phyloP scores from a whole-genome alignment of 805 yeast genomes.

The Myxozyma melibiosi region DNA sequence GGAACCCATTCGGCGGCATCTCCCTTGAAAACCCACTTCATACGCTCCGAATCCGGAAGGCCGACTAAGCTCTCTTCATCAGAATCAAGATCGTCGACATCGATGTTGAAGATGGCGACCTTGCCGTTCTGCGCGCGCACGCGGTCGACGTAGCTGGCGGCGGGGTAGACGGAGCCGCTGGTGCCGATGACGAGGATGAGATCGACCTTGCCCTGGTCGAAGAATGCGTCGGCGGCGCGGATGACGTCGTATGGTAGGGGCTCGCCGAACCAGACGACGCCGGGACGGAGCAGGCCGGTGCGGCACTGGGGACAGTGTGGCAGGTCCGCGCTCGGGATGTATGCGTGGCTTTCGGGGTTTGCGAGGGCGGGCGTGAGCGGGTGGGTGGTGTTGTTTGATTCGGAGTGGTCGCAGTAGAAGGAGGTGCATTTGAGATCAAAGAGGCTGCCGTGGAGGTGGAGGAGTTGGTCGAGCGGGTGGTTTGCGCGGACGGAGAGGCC shows the following conservation, averaged over 20 bases:
- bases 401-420: constrained; percentile 67
- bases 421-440: constrained; percentile 75
- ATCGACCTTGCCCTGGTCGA: constrained; percentile 61
- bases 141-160: constrained; percentile 84
- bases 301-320: constrained; percentile 79
- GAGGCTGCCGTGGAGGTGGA: constrained; percentile 79
- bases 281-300: constrained; percentile 74
- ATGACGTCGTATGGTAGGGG: constrained; percentile 66
- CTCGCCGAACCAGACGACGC: constrained; percentile 96
- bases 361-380: constrained; percentile 62
- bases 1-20: constrained; percentile 78
- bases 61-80: constrained; percentile 2
- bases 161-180: constrained; percentile 86
- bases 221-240: constrained; percentile 69
- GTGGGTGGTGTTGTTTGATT: constrained; percentile 52
- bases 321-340: constrained; percentile 53
- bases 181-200: constrained; percentile 83
- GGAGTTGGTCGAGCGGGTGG: constrained; percentile 54
- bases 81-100: constrained; percentile 38
- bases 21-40: constrained; percentile 47
- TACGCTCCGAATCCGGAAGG: neutral
- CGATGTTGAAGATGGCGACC: constrained; percentile 82
- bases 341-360: constrained; percentile 46
- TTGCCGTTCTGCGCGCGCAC: constrained; percentile 73
- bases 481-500: constrained; percentile 58